phyloP scores from a whole-genome alignment of 2,329 filamentous ascomycete genomes.

The Rachicladosporium sp. region DNA sequence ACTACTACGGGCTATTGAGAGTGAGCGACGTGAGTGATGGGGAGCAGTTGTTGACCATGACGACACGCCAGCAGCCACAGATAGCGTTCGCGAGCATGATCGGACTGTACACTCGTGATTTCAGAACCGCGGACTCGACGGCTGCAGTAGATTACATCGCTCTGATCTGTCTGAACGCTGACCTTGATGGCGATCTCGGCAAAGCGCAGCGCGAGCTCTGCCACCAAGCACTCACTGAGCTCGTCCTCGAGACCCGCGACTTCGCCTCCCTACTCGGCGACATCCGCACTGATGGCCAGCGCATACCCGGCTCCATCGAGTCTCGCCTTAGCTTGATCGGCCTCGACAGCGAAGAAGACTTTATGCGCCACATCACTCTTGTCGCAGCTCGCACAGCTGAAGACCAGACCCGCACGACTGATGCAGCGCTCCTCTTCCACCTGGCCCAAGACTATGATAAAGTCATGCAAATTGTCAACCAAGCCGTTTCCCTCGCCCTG shows the following conservation, averaged over 20 bases:
- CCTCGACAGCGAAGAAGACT: constrained; percentile 66
- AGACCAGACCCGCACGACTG: constrained; percentile 83
- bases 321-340: constrained; percentile 71
- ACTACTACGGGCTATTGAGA: constrained; percentile 79
- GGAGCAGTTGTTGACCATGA: constrained; percentile 56
- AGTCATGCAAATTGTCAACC: constrained; percentile 81
- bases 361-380: constrained; percentile 81
- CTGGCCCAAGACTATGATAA: constrained; percentile 90
- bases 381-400: constrained; percentile 88
- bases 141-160: constrained; percentile 88
- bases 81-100: constrained; percentile 91
- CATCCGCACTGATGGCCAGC: constrained; percentile 71
- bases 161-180: constrained; percentile 82
- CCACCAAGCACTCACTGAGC: constrained; percentile 82
- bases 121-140: constrained; percentile 78
- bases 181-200: constrained; percentile 62
- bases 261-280: constrained; percentile 91
- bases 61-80: constrained; percentile 59
- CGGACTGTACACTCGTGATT: constrained; percentile 90
- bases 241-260: constrained; percentile 91
- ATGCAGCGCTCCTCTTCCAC: constrained; percentile 89
- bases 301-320: constrained; percentile 79
- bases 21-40: constrained; percentile 69
- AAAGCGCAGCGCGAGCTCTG: constrained; percentile 69
- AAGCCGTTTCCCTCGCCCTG: constrained; percentile 79